Conservation (phyloP, 768 basidiomycete genomes). For the Guyanaporus albipodus region DNA sequence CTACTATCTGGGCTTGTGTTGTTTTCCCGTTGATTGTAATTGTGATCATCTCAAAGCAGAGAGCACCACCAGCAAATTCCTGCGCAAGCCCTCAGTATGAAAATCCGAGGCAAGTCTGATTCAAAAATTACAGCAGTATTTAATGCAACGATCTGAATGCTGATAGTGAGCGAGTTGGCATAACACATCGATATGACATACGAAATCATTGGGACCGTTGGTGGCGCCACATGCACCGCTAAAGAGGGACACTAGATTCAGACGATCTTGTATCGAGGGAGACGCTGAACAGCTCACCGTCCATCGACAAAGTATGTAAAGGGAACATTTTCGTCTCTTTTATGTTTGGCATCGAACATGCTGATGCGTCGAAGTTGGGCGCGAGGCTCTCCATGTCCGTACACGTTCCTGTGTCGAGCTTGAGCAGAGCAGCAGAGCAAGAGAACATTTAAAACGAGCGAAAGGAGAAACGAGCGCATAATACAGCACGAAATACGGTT, state of each 20-base stretch:
- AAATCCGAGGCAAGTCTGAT: not conserved
- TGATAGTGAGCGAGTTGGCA: not conserved
- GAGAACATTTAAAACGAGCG: conserved; percentile 22
- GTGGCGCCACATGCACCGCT: conserved; percentile 41
- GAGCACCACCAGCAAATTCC: conserved; percentile 38
- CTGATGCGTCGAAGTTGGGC: conserved; percentile 7
- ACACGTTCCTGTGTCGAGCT: conserved; percentile 7
- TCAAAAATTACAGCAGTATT: conserved; percentile 35
- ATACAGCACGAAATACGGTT: conserved; percentile 11
- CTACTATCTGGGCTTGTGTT: conserved; percentile 41
- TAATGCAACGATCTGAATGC: conserved; percentile 41
- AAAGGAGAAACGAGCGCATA: conserved; percentile 28
- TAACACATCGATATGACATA: conserved; percentile 9
- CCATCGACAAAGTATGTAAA: conserved; percentile 30
- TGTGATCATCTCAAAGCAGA: conserved; percentile 45
- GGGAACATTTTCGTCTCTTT: conserved; percentile 13
- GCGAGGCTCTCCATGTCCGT: conserved; percentile 10
- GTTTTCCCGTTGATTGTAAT: conserved; percentile 38
- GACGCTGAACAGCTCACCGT: conserved; percentile 13
- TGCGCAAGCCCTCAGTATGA: conserved; percentile 16
- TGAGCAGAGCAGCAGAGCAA: conserved; percentile 10
- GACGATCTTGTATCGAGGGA: not conserved
- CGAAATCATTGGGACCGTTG: conserved; percentile 26
- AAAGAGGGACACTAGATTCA: not conserved
- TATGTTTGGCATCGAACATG: conserved; percentile 6